A percentile compares a stretch with the other conserved stretches of the same genome.
Evolutionary conservation across 441 rosid species (phyloP).

Genomic region (Aquilaria agallochum): DNA sequence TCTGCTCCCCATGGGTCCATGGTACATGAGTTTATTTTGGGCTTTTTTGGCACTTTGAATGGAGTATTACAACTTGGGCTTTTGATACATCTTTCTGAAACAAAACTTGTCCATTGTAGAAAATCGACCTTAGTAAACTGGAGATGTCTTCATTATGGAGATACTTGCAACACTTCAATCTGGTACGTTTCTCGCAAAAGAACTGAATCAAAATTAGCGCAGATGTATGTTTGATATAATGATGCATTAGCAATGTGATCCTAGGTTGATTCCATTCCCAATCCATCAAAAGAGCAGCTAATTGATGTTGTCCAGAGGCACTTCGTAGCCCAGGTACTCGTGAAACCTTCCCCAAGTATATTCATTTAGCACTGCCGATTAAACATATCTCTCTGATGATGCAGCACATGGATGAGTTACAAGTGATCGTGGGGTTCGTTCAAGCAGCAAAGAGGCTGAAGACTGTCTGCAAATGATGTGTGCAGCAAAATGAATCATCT

Average conservation of each 20-base stretch:
- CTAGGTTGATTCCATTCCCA: conserved; percentile 77
- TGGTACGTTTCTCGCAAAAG: conserved; percentile 44
- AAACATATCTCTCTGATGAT: conserved; percentile 6
- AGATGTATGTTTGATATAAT: neutral
- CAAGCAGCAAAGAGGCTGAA: conserved; percentile 85
- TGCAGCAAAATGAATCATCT: conserved; percentile 12
- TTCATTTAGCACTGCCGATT: neutral
- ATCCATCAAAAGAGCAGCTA: conserved; percentile 85
- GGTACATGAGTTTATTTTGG: conserved; percentile 30
- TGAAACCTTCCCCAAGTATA: too few relatives aligned
- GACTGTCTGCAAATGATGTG: conserved; percentile 59
- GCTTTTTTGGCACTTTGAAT: neutral
- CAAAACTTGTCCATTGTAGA: conserved; percentile 30
- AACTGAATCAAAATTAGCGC: neutral
- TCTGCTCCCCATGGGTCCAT: conserved; percentile 50
- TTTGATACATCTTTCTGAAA: neutral
- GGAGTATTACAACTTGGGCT: neutral
- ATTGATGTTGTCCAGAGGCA: conserved; percentile 84
- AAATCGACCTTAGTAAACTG: conserved; percentile 88
- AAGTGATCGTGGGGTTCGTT: conserved; percentile 89
- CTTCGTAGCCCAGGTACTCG: conserved; percentile 86
- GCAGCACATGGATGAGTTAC: conserved; percentile 97
- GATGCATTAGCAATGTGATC: neutral
- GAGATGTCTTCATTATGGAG: conserved; percentile 88
- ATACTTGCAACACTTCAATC: conserved; percentile 91